Conservation (phyloP, 2,329 filamentous ascomycete species). For the Erysiphe pulchra region DNA sequence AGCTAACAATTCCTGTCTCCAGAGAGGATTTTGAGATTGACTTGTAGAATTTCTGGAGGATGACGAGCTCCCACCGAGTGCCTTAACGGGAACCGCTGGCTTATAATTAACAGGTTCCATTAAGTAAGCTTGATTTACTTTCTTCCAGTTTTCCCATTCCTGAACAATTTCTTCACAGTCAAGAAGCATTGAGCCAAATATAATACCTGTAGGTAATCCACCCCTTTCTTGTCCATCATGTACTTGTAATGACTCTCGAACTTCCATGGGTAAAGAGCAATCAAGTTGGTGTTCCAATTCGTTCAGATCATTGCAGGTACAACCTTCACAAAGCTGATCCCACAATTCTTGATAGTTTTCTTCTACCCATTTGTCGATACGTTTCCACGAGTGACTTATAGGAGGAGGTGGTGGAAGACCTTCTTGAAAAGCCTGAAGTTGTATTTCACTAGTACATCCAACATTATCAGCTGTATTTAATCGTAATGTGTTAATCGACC, state of each 20-base stretch:
- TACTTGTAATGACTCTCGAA: conserved; percentile 69
- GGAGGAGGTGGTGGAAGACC: conserved; percentile 77
- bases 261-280: conserved; percentile 75
- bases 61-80: conserved; percentile 42
- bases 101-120: conserved; percentile 23
- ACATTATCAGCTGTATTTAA: conserved; percentile 37
- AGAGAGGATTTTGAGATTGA: conserved; percentile 31
- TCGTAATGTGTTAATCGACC: conserved; percentile 46
- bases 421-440: conserved; percentile 87
- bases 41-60: conserved; percentile 36
- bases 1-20: conserved; percentile 63
- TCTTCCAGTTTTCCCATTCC: conserved; percentile 92
- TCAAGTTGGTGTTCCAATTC: conserved; percentile 91
- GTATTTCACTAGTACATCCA: conserved; percentile 62
- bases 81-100: conserved; percentile 42
- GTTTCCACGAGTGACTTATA: conserved; percentile 69
- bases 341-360: conserved; percentile 85
- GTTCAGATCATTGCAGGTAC: conserved; percentile 83
- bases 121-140: conserved; percentile 76
- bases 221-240: conserved; percentile 97
- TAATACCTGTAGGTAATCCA: conserved; percentile 68
- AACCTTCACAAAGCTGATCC: conserved; percentile 80
- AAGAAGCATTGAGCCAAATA: conserved; percentile 84
- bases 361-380: conserved; percentile 84
- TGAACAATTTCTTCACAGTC: conserved; percentile 97